phyloP scores from a whole-genome alignment of 2,329 filamentous ascomycete genomes.

The Emmonsiellopsis sp. region DNA sequence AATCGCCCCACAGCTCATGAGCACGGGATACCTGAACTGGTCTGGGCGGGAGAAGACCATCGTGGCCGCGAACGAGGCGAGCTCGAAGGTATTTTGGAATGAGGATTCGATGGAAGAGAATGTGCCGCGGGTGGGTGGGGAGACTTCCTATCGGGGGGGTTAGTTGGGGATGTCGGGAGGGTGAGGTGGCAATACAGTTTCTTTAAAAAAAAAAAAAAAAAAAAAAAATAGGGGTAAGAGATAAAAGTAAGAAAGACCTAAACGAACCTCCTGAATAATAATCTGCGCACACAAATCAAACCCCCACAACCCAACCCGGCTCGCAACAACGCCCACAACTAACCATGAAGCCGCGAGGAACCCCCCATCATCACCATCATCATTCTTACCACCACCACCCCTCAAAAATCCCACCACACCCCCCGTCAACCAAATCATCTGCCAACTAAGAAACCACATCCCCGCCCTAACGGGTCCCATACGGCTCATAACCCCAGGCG shows the following conservation, averaged over 20 bases:
- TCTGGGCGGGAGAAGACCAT: slow-evolving; percentile 54
- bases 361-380: slow-evolving; percentile 6
- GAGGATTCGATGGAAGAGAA: slow-evolving; percentile 62
- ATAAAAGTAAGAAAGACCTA: neutral
- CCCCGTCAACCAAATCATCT: slow-evolving; percentile 46
- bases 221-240: neutral
- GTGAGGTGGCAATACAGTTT: neutral
- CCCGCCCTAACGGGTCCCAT: slow-evolving; percentile 56
- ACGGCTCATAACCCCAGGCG: slow-evolving; percentile 39
- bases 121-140: neutral
- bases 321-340: slow-evolving; percentile 43
- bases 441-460: slow-evolving; percentile 62
- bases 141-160: neutral
- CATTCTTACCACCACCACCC: neutral
- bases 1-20: slow-evolving; percentile 49
- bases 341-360: slow-evolving; percentile 35
- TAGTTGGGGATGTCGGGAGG: neutral
- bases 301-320: slow-evolving; percentile 52
- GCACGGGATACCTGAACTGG: slow-evolving; percentile 55
- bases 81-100: slow-evolving; percentile 61
- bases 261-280: slow-evolving; percentile 50
- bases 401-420: slow-evolving; percentile 38
- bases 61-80: slow-evolving; percentile 56
- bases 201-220: neutral
- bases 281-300: slow-evolving; percentile 53